Evolutionary conservation across 2,329 filamentous ascomycete species (phyloP).

Genomic region (Harringtonia lauricola): DNA sequence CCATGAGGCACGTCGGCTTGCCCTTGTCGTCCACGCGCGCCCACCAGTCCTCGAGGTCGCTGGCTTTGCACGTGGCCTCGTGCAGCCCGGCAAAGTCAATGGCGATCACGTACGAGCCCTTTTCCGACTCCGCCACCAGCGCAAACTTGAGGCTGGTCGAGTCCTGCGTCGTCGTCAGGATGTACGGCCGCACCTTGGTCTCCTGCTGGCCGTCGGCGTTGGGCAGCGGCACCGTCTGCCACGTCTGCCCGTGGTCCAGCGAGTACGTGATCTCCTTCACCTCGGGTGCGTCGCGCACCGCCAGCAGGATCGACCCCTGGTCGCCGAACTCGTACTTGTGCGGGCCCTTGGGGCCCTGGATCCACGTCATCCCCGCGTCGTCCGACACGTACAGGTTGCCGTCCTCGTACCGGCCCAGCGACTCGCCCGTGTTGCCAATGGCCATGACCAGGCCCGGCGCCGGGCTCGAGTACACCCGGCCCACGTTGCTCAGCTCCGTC

Average conservation of each 20-base stretch:
- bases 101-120: constrained; percentile 54
- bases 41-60: constrained; percentile 81
- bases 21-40: constrained; percentile 73
- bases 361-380: constrained; percentile 82
- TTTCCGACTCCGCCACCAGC: constrained; percentile 51
- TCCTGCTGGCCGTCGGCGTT: constrained; percentile 37
- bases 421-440: constrained; percentile 76
- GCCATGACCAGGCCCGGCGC: constrained; percentile 92
- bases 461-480: constrained; percentile 84
- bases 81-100: constrained; percentile 79
- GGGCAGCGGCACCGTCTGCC: constrained; percentile 63
- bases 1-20: constrained; percentile 85
- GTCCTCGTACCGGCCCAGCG: constrained; percentile 58
- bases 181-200: constrained; percentile 56
- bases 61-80: constrained; percentile 63
- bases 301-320: constrained; percentile 78
- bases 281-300: constrained; percentile 62
- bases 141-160: constrained; percentile 90
- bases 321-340: constrained; percentile 97
- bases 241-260: constrained; percentile 77
- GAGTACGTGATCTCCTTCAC: constrained; percentile 61
- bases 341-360: constrained; percentile 59
- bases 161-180: constrained; percentile 81
- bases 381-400: constrained; percentile 82
- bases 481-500: constrained; percentile 70